Base-by-base conservation (phyloP, 2,329 filamentous ascomycete species). In the Didymella lethalis region DNA sequence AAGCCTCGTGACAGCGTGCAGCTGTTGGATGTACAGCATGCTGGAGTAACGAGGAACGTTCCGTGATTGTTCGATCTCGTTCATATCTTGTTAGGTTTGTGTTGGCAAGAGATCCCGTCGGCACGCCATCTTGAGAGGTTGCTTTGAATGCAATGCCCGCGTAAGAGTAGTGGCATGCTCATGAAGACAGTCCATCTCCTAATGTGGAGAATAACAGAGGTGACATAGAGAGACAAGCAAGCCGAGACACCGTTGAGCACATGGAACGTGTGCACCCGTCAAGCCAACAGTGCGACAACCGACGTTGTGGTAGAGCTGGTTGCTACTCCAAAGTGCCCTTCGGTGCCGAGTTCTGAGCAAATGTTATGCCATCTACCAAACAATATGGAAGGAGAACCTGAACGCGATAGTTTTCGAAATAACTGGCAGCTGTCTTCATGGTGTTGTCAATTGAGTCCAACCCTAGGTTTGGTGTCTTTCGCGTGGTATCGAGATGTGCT, bases 231-330 rank as follows among this genome's bases (percentile, higher is more conserved):
- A 20, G 41, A 14, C 11, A 20, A 47, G 10, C 6, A 18, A 14
- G 10, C 16, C 11, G 7, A 36, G 32, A 46, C 25, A 36, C 25
- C 31, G 47, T 31, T 56, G 53, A 43, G 36, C 54, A 48, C 38
- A 43, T 43, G 25, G 36, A 26, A 47, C 38, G 25, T 49, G 46
- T 57, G 48, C 20, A 36, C 36, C 26, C 31, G 18, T 34, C 47
- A 32, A 54, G 50, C 50, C 51, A 31, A 26, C 41, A 18, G 45
- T 46, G 34, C 26, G 40, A 50, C 50, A 43, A 20, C 8, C 8
- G 28, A 32, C 32, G 45, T 28, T 34, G 46, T 31, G 49, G 50
- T 23, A 40, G 29, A 29, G 46, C 46, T 38, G 28, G 26, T 23
- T 31, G 40, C 40, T 28, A 26, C 41, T 47, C 16, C 40, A 31